Conservation (phyloP, 352 stramenopile species). For the Elongisporangium anandrum region DNA sequence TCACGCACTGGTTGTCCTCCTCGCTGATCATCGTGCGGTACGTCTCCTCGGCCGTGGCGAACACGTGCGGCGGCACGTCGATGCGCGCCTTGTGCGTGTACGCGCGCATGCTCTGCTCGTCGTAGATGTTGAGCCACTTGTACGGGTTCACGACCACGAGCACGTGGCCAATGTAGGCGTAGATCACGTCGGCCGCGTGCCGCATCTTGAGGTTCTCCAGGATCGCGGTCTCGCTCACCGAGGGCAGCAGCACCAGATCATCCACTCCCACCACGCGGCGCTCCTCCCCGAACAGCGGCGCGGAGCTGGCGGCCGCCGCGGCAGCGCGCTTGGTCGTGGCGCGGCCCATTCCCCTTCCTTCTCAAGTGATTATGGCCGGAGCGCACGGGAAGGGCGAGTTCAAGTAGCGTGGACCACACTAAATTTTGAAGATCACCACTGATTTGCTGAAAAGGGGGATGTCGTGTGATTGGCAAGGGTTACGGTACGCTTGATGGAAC, state of each 20-base stretch:
- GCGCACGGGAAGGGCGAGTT: not conserved
- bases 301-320: constrained; percentile 3
- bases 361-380: not conserved
- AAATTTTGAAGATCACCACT: not conserved
- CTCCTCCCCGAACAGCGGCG: constrained; percentile 45
- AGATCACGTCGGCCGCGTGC: constrained; percentile 84
- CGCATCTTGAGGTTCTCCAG: constrained; percentile 88
- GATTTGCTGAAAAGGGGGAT: not conserved
- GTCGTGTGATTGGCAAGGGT: not conserved
- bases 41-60: constrained; percentile 80
- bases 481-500: not conserved
- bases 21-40: constrained; percentile 87
- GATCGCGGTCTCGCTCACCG: constrained; percentile 74
- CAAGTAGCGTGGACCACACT: not conserved
- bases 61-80: constrained; percentile 83
- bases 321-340: constrained; percentile 11
- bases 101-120: constrained; percentile 67
- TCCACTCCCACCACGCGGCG: constrained; percentile 72
- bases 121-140: constrained; percentile 90
- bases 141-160: constrained; percentile 88
- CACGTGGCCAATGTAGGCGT: constrained; percentile 87
- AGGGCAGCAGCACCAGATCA: constrained; percentile 73
- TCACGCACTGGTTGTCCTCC: constrained; percentile 89
- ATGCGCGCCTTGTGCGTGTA: constrained; percentile 87
- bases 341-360: constrained; percentile 17